Evolutionary conservation across 1,139 yeast genomes (phyloP), one percentile per base, ranked within the genome.

Genomic region (Scheffersomyces quercinus): DNA sequence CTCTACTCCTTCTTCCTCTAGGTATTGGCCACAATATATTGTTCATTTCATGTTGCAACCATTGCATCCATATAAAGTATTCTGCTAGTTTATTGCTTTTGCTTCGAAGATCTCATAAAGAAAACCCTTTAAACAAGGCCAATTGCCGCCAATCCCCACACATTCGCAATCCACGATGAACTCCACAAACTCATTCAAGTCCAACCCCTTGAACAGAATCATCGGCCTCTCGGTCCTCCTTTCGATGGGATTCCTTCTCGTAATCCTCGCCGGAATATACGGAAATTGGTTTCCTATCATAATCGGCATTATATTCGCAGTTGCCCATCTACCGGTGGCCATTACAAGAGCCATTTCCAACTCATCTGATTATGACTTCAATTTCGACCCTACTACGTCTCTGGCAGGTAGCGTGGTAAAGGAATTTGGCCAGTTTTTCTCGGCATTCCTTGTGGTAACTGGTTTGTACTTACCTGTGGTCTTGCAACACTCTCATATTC

Each of bases 221-320:
- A 86, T 88, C 34, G 82, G 84, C 1, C 79, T 88, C 31, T 83
- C 95, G 15, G 73, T 85, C 36, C 82, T 87, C 33, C 73, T 88
- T 37, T 88, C 95, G 1, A 72, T 84, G 60, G 96, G 96, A 10
- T 88, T 88, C 54, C 76, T 88, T 37, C 70, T 87, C 45, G 83
- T 87, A 39, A 83, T 88, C n/a, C 73, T 88, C 15, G 88, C 95
- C 12, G 88, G 91, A 20, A 71, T 86, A 14, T 83, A 75, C 59
- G 85, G 86, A 41, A 86, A 85, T 61, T 88, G 95, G 95, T 73
- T 79, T 51, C 95, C 96, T 3, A 72, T 85, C 35, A 68, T 83
- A 38, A 79, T 80, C 48, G 84, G 83, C 52, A 58, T 72, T 46
- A 65, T 63, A 40, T 78, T 68, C 58, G 72, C 82, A 34, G 57